Base-by-base conservation (phyloP, 2,329 filamentous ascomycete species). In the Polychaeton citri region DNA sequence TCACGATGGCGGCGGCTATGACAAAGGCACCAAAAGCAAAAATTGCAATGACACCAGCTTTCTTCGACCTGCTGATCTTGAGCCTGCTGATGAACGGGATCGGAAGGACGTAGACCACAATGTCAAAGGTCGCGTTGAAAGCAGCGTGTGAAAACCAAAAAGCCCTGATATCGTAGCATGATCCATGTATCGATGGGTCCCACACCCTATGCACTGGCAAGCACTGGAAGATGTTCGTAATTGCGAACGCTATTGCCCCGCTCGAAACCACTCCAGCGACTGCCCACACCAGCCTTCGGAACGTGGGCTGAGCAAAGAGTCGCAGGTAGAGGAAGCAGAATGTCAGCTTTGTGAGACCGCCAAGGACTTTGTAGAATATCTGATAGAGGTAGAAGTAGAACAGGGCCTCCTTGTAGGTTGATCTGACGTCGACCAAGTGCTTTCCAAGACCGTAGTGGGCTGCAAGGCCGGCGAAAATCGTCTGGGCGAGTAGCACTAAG, bases 81-180 rank as follows among this genome's bases (percentile, higher is more conserved):
- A 55, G 36, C 3, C 31, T 45, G 21, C 39, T 37, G 21, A 55
- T 44, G 12, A 49, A 35, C 2, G 49, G 49, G 12, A 55, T 45
- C 3, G 52, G 53, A 8, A 55, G 40, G 24, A 46, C 16, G 41
- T 45, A 54, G 35, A 55, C 49, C 4, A 51, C 36, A 28, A 53
- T 34, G 19, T 54, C 50, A 39, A 49, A 43, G 7, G 49, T 24
- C 2, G 44, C 48, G 33, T 51, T 54, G 41, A 49, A 52, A 1
- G 41, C 42, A 5, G 44, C 47, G 36, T 54, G 47, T 6, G 47
- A 43, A 32, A 46, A 52, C 43, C 47, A 52, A 36, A 52, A 52
- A 3, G 36, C 40, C 15, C 35, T 40, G 34, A 42, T 46, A 32
- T 43, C 34, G 12, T 42, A 38, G 31, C 49, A 52, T 16, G 37